phyloP scores from a whole-genome alignment of 352 stramenopile genomes.

The Phytophthora pluvialis region DNA sequence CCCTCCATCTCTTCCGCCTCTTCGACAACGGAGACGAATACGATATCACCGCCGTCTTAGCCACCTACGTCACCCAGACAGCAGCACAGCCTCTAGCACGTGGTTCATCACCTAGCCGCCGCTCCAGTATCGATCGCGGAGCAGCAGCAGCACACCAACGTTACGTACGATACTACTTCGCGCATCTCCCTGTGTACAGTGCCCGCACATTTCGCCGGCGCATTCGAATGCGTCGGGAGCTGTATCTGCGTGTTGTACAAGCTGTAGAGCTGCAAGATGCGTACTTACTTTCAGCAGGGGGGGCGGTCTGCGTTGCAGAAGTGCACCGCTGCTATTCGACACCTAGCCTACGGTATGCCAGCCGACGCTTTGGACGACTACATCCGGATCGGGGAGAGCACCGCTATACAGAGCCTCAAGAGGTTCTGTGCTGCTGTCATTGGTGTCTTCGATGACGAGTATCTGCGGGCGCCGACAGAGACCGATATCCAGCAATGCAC shows the following conservation, averaged over 20 bases:
- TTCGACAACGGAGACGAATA: too few relatives aligned
- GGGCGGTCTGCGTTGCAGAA: too few relatives aligned
- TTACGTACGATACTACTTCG: not conserved
- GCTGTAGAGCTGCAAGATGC: too few relatives aligned
- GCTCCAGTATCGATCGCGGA: not conserved
- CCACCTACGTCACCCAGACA: too few relatives aligned
- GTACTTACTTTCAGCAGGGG: too few relatives aligned
- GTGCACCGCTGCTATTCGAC: too few relatives aligned
- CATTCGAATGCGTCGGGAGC: not conserved
- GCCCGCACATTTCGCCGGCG: not conserved
- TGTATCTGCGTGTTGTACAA: not conserved
- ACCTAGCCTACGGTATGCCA: too few relatives aligned
- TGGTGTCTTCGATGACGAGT: not conserved
- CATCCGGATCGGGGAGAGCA: constrained; percentile 4
- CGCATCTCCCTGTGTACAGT: not conserved
- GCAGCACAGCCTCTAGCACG: too few relatives aligned
- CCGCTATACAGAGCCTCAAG: not conserved
- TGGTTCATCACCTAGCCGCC: too few relatives aligned
- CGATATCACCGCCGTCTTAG: too few relatives aligned
- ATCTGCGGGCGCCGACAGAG: not conserved
- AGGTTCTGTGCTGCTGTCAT: not conserved
- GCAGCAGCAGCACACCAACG: not conserved
- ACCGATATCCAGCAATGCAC: not conserved
- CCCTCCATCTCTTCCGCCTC: too few relatives aligned
- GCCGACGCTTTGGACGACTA: too few relatives aligned